Conservation (phyloP, 495 filamentous ascomycete genomes). For the Hypoxylon crocopeplum region DNA sequence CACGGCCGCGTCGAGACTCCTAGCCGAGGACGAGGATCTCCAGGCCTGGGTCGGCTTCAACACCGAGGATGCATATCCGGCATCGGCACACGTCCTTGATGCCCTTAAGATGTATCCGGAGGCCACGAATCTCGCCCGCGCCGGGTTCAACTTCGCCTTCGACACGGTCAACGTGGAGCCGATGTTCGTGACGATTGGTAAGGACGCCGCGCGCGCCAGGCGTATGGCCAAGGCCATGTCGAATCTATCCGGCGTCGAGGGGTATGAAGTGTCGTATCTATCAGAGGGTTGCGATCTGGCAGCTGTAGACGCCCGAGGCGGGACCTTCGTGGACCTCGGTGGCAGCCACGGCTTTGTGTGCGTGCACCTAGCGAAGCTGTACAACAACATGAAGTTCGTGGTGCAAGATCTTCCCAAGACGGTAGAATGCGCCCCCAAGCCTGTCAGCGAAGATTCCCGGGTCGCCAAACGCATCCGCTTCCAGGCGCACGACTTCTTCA, state of each 20-base stretch:
- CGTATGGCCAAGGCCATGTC: constrained; percentile 62
- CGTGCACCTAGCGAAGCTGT: constrained; percentile 54
- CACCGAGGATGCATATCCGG: constrained; percentile 59
- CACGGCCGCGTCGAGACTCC: constrained; percentile 54
- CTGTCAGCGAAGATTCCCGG: constrained; percentile 47
- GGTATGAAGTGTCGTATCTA: constrained; percentile 56
- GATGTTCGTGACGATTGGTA: constrained; percentile 59
- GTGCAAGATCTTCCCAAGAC: constrained; percentile 63
- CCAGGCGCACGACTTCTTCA: constrained; percentile 62
- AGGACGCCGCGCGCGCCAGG: constrained; percentile 51
- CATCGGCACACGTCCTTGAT: constrained; percentile 48
- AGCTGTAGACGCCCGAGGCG: constrained; percentile 46
- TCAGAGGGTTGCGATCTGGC: constrained; percentile 51
- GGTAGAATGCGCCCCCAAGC: constrained; percentile 51
- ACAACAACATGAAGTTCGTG: constrained; percentile 57
- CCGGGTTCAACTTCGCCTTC: constrained; percentile 59
- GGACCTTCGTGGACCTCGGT: constrained; percentile 62
- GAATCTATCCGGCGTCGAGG: constrained; percentile 55
- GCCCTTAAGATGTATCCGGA: constrained; percentile 48
- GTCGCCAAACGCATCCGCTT: constrained; percentile 53
- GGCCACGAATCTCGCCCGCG: constrained; percentile 47
- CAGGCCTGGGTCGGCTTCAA: constrained; percentile 60
- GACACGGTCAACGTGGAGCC: constrained; percentile 54
- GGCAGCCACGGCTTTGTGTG: constrained; percentile 62
- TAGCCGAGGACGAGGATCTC: constrained; percentile 52